Base-by-base conservation (phyloP, 1,284 basidiomycete genomes). In the Termitomyces sp. region DNA sequence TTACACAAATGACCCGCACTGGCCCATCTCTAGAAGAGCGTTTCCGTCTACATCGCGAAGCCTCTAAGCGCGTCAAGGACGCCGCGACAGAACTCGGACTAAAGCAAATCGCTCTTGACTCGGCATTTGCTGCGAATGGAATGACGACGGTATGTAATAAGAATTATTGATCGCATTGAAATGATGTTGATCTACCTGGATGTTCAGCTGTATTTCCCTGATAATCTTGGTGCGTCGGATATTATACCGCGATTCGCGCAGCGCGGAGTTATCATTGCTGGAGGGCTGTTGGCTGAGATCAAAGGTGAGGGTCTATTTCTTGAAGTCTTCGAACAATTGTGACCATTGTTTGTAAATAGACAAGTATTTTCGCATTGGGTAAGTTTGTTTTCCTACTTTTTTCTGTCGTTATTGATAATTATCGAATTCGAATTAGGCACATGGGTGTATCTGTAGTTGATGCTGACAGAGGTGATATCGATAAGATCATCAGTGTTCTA, bases 381-480 rank as follows among this genome's bases (percentile, higher is more conserved):
- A 61, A 42, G 79, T 72, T 34, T n/a, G 40, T 14, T 16, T 34
- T n/a, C 40, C 13, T 19, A 45, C 33, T 10, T 38, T 46, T 39
- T 21, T 37, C 28, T 31, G 43, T 10, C 45, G 9, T n/a, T 28
- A n/a, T 28, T 48, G 5, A 46, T 31, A 10, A 41, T 41, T 46
- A 13, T 16, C 19, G n/a, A n/a, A n/a, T n/a, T n/a, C 33, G 44
- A 43, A 59, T 35, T 40, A 84, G 92, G 21, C 94, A 97, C 70
- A 96, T 97, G 93, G 95, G 95, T 51, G 70, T 89, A 53, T 88
- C 88, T 8, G 93, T 83, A 24, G 83, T 88, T 24, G 80, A 94
- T 61, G 57, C 74, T 30, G 61, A 75, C 50, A 78, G 91, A 46
- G 84, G 81, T 1, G 93, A 97, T 68, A 68, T 97, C 14, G 85